A percentile compares a stretch with the other conserved stretches of the same genome.
Conservation (phyloP, 164 flowering plant genomes). For the Umbilicus rupestris region DNA sequence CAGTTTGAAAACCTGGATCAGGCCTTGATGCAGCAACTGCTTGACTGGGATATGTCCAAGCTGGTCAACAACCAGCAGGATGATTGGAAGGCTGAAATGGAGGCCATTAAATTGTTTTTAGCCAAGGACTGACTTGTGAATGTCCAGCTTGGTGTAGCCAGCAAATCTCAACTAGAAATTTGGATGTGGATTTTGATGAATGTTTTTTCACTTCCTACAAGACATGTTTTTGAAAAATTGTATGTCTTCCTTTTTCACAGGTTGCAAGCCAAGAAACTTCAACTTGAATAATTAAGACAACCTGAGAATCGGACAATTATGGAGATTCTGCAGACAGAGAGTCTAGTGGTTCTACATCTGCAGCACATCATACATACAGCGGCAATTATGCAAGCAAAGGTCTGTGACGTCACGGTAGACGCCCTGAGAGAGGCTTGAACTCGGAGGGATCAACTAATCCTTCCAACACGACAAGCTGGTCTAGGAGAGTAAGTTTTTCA, state of each 20-base stretch:
- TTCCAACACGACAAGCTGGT: constrained; percentile 85
- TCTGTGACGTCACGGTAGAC: neutral
- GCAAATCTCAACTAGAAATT: too few species aligned
- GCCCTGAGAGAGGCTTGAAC: constrained; percentile 18
- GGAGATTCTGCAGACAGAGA: neutral
- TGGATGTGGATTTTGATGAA: too few species aligned
- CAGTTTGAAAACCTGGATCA: neutral
- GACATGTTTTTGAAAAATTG: too few species aligned
- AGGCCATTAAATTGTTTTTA: neutral
- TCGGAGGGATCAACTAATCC: constrained; percentile 82
- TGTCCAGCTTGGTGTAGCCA: neutral
- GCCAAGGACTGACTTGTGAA: constrained; percentile 2
- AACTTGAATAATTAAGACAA: too few species aligned
- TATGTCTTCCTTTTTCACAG: too few species aligned
- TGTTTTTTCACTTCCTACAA: too few species aligned
- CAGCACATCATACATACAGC: neutral
- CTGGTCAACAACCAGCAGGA: neutral
- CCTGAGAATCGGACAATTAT: too few species aligned
- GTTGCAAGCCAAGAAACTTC: too few species aligned
- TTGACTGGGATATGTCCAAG: neutral
- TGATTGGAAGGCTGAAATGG: neutral
- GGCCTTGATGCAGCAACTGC: neutral
- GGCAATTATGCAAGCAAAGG: neutral
- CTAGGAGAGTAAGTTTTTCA: constrained; percentile 67
- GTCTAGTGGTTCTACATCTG: neutral